Evolutionary conservation across 192 early-diverging fungal species (phyloP).

Genomic region (Pilobolus umbonatus): DNA sequence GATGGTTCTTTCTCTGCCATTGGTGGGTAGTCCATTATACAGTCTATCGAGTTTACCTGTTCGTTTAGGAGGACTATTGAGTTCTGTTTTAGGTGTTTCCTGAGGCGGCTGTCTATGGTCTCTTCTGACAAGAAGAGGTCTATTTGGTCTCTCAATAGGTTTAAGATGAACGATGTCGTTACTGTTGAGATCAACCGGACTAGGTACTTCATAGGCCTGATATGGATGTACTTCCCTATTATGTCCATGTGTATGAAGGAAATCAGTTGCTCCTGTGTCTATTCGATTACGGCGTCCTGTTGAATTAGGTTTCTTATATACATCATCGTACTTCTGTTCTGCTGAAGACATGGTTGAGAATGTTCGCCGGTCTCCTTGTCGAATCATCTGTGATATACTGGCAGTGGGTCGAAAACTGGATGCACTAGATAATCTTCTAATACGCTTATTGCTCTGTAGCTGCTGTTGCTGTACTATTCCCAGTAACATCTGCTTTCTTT

Average conservation of each 20-base stretch:
- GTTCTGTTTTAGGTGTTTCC: neutral
- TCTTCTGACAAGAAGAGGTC: no score
- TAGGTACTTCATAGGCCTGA: no score
- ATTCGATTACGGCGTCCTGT: neutral
- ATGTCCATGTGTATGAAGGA: no score
- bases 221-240: no score
- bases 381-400: conserved; percentile 26
- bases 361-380: conserved; percentile 24
- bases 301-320: conserved; percentile 26
- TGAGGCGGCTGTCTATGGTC: neutral
- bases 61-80: conserved; percentile 2
- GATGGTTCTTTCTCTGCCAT: conserved; percentile 7
- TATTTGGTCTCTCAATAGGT: no score
- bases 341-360: conserved; percentile 33
- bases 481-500: neutral
- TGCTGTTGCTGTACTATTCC: conserved; percentile 18
- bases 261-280: neutral
- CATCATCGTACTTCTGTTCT: conserved; percentile 35
- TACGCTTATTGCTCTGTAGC: neutral
- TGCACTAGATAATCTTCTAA: conserved; percentile 14
- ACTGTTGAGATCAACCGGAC: no score
- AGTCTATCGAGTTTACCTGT: conserved; percentile 17
- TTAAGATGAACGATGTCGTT: no score
- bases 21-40: conserved; percentile 25
- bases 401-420: conserved; percentile 10